These are phyloP conservation scores for Casuarina glauca DNA, from an alignment of 306 rosid species.

Conservation along the genomic window DNA sequence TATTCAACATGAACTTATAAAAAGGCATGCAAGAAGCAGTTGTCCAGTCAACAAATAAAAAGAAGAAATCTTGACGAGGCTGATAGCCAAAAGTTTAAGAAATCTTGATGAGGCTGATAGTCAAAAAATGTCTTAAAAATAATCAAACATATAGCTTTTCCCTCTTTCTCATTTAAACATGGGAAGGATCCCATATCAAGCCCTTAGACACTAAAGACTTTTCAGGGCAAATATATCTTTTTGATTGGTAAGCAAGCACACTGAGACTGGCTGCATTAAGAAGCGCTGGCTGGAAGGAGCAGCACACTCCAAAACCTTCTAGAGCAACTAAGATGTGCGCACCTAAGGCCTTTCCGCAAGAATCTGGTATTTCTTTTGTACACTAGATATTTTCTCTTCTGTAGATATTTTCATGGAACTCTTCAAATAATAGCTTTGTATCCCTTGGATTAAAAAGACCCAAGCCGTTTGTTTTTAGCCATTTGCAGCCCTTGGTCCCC, in stretches of 20 bases:
- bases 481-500: no score
- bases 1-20: neutral
- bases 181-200: neutral
- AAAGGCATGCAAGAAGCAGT: neutral
- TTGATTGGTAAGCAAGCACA: neutral
- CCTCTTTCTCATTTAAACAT: neutral
- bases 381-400: no score
- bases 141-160: neutral
- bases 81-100: neutral
- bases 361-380: no score
- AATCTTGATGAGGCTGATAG: neutral
- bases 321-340: no score
- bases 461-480: no score
- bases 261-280: no score
- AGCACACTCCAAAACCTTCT: no score
- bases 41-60: neutral
- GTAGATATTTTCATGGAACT: no score
- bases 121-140: neutral
- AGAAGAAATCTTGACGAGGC: neutral
- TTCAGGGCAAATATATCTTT: neutral
- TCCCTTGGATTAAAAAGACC: no score
- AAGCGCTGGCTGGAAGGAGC: no score
- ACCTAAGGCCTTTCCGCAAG: no score
- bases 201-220: neutral
- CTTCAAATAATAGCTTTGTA: no score